Evolutionary conservation across 805 yeast genomes (phyloP).

Genomic region (Helenozyma baotianmanensis): DNA sequence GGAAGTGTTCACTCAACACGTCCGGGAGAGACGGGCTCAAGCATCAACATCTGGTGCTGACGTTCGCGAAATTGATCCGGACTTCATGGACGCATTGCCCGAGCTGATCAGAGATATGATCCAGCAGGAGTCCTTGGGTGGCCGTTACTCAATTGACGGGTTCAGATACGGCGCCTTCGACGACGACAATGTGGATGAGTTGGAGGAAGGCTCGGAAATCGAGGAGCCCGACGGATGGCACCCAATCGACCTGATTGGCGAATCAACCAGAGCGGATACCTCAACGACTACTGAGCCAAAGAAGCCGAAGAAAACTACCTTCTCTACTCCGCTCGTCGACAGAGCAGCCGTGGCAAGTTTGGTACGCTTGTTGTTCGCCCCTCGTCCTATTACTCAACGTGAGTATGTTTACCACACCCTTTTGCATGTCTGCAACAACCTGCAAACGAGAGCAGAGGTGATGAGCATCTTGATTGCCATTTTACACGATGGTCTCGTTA

Average conservation of each 20-base stretch:
- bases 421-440: slow-evolving; percentile 64
- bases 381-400: slow-evolving; percentile 59
- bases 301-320: slow-evolving; percentile 21
- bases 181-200: slow-evolving; percentile 18
- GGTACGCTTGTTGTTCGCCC: slow-evolving; percentile 65
- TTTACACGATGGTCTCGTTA: slow-evolving; percentile 69
- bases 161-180: slow-evolving; percentile 6
- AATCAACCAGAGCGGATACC: slow-evolving; percentile 11
- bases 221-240: slow-evolving; percentile 10
- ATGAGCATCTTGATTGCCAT: slow-evolving; percentile 63
- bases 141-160: slow-evolving; percentile 27
- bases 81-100: slow-evolving; percentile 77
- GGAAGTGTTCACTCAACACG: slow-evolving; percentile 83
- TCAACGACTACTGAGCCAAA: slow-evolving; percentile 19
- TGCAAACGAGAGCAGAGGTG: slow-evolving; percentile 73
- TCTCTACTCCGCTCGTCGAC: slow-evolving; percentile 62
- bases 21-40: slow-evolving; percentile 67
- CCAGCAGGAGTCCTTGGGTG: slow-evolving; percentile 49
- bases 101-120: slow-evolving; percentile 60
- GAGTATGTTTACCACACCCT: slow-evolving; percentile 63
- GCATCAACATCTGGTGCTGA: slow-evolving; percentile 40
- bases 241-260: slow-evolving; percentile 7
- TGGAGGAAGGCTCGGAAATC: slow-evolving; percentile 21
- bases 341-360: slow-evolving; percentile 70
- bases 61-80: slow-evolving; percentile 69